Conservation (phyloP, 768 basidiomycete species). For the Suillus occidentalis region DNA sequence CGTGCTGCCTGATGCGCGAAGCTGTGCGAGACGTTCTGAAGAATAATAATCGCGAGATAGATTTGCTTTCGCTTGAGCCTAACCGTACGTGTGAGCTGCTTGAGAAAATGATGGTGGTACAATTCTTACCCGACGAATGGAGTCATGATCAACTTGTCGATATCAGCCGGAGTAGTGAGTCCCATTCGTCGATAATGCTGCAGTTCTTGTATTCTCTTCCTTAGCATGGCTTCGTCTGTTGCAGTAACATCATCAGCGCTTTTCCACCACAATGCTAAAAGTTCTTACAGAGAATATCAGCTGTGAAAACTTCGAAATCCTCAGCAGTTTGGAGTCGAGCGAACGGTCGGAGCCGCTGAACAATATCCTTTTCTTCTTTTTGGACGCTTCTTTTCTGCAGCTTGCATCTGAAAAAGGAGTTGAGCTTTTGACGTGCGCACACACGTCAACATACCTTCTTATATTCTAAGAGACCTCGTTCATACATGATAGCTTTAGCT, state of each 20-base stretch:
- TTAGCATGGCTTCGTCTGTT: constrained; percentile 81
- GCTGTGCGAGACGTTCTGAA: constrained; percentile 50
- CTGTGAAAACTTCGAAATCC: constrained; percentile 85
- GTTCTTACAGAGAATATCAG: constrained; percentile 87
- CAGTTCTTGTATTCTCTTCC: constrained; percentile 87
- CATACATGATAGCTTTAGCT: constrained; percentile 87
- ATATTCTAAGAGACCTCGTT: constrained; percentile 87
- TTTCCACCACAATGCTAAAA: not conserved
- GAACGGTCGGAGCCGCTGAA: constrained; percentile 88
- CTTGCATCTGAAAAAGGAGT: constrained; percentile 66
- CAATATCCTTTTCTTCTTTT: constrained; percentile 93
- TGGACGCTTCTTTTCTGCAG: constrained; percentile 84
- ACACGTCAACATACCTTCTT: constrained; percentile 72
- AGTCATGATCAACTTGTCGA: constrained; percentile 81
- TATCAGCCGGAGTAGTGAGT: constrained; percentile 77
- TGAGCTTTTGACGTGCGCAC: constrained; percentile 8
- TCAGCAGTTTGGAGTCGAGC: constrained; percentile 86
- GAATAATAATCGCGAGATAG: constrained; percentile 55
- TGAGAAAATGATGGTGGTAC: not conserved
- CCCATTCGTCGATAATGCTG: constrained; percentile 90
- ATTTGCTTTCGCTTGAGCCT: constrained; percentile 66
- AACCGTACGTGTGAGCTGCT: not conserved
- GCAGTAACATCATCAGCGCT: not conserved
- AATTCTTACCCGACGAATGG: constrained; percentile 63
- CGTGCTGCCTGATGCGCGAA: constrained; percentile 43